Evolutionary conservation across 1,284 basidiomycete species (phyloP).

Genomic region (Austroboletus rostrupii): DNA sequence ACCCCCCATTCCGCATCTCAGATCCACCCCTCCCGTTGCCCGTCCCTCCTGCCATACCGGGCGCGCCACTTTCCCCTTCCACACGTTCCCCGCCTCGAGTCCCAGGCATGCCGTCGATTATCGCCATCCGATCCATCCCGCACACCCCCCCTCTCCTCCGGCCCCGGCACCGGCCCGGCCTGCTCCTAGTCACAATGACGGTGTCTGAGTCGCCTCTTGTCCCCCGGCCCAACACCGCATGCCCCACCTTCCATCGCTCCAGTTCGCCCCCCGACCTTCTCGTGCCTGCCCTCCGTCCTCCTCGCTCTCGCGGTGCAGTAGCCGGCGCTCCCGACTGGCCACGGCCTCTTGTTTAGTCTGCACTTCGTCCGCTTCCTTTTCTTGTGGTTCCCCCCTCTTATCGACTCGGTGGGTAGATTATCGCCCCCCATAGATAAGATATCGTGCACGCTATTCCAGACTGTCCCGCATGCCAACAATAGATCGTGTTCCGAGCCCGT

Average conservation of each 20-base stretch:
- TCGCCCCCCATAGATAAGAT: conserved; percentile 10
- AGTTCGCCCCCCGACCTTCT: conserved; percentile 13
- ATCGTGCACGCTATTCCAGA: conserved; percentile 10
- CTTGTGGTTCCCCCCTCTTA: too few species aligned
- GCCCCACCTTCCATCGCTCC: conserved; percentile 8
- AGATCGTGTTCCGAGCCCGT: conserved; percentile 1
- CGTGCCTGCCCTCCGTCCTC: conserved; percentile 2
- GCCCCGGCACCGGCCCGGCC: not conserved
- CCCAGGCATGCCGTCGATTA: conserved; percentile 19
- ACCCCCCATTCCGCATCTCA: conserved; percentile 25
- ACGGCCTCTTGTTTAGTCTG: conserved; percentile 8
- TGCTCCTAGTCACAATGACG: not conserved
- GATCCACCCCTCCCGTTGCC: conserved; percentile 11
- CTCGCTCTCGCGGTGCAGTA: conserved; percentile 1
- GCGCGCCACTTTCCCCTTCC: conserved; percentile 7
- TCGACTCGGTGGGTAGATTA: conserved; percentile 8
- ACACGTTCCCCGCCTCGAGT: conserved; percentile 32
- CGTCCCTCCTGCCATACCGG: conserved; percentile 12
- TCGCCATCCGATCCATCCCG: not conserved
- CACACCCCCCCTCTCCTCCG: not conserved
- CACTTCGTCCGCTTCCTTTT: not conserved
- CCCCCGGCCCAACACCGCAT: not conserved
- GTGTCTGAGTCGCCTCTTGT: too few species aligned
- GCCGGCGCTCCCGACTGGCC: conserved; percentile 5
- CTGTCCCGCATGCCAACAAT: conserved; percentile 16